Conservation (phyloP, 345 rosid genomes). For the Gynandropsis gynandra region DNA sequence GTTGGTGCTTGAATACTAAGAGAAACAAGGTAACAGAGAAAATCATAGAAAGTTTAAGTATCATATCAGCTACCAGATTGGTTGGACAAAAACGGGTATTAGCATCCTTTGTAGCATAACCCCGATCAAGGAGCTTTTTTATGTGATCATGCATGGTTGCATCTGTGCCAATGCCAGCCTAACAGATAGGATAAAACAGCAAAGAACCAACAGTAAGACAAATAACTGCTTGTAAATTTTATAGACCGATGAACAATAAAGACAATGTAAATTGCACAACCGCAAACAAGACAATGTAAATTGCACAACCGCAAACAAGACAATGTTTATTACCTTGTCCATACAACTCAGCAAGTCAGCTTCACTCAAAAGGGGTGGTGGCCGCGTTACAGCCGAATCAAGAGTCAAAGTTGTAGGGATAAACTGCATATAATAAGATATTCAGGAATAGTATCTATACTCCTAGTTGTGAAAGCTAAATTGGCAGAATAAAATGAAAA, state of each 20-base stretch:
- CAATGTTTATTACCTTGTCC: slow-evolving; percentile 70
- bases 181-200: slow-evolving; percentile 16
- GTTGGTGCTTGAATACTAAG: neutral
- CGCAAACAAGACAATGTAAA: slow-evolving; percentile 12
- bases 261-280: neutral
- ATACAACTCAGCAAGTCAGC: slow-evolving; percentile 88
- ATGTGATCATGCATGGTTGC: slow-evolving; percentile 99
- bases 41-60: neutral
- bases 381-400: slow-evolving; percentile 89
- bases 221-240: slow-evolving; percentile 4
- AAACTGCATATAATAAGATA: slow-evolving; percentile 51
- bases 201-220: neutral
- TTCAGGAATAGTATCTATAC: slow-evolving; percentile 13
- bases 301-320: slow-evolving; percentile 5
- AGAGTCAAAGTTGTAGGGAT: slow-evolving; percentile 72
- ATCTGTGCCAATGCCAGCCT: slow-evolving; percentile 98
- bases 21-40: neutral
- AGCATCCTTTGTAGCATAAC: slow-evolving; percentile 84
- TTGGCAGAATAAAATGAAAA: neutral
- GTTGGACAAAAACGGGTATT: slow-evolving; percentile 88
- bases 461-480: slow-evolving; percentile 17
- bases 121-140: slow-evolving; percentile 91
- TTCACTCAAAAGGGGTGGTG: slow-evolving; percentile 89
- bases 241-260: slow-evolving; percentile 10
- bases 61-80: slow-evolving; percentile 52